Conservation (phyloP, 1,284 basidiomycete genomes). For the Ceratorhiza oryzae-sativae region DNA sequence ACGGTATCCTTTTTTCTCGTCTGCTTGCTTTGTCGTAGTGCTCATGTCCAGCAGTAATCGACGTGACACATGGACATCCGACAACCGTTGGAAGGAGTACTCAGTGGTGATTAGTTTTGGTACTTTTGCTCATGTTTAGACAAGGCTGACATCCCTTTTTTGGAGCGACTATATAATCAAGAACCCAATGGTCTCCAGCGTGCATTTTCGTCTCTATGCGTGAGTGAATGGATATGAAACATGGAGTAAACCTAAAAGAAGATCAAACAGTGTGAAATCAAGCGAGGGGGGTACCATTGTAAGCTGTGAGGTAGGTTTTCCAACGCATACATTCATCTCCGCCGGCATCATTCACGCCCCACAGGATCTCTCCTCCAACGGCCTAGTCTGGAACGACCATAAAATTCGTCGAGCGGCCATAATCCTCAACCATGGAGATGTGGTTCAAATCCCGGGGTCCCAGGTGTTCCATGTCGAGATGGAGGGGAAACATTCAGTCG, state of each 20-base stretch:
- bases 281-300: conserved; percentile 21
- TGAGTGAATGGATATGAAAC: background rate
- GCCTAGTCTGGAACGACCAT: conserved; percentile 40
- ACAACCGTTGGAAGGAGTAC: conserved; percentile 15
- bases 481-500: conserved; percentile 19
- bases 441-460: conserved; percentile 39
- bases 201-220: conserved; percentile 32
- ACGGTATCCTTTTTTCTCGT: background rate
- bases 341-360: background rate
- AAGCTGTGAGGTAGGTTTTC: conserved; percentile 15
- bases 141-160: background rate
- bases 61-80: conserved; percentile 7
- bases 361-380: conserved; percentile 41
- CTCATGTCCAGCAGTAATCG: background rate
- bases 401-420: conserved; percentile 40
- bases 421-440: conserved; percentile 41
- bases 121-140: background rate
- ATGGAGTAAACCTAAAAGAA: background rate
- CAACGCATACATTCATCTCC: conserved; percentile 22
- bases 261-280: background rate
- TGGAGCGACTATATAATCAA: conserved; percentile 27
- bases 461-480: conserved; percentile 41
- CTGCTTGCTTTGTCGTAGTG: background rate
- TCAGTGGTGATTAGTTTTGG: conserved; percentile 6
- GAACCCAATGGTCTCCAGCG: conserved; percentile 13